Evolutionary conservation across 2,329 filamentous ascomycete species (phyloP), one percentile per base, ranked within the genome.

Genomic region (Alternaria infectoria): DNA sequence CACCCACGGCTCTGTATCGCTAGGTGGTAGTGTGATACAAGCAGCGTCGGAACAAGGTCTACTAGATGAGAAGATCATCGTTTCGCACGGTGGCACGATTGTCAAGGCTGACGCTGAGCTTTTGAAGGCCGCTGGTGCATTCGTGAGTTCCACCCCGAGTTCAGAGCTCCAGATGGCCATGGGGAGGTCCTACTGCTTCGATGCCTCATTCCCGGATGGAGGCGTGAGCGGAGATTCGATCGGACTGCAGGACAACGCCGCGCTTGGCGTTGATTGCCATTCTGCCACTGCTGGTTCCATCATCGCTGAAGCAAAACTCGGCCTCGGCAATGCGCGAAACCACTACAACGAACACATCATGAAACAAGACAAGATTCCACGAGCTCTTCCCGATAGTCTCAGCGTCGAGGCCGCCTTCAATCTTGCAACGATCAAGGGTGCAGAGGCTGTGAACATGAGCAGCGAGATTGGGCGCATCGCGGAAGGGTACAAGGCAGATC

Each of bases 231-330:
- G 57, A 49, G 76, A 68, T 15, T 66, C 66, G 3, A 55, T 62
- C 25, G 71, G 69, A 13, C 30, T 73, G 17, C 72, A 78, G 32
- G 67, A 71, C 62, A 83, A 87, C 62, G 82, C 83, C 3, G 78
- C 84, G 13, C 79, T 88, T 0, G 86, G 86, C 2, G 79, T 88
- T 11, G 86, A 88, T 67, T 87, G 85, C 1, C 85, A 87, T 70
- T 83, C 84, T 50, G 83, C 83, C 15, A 87, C 82, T 65, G 83
- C 81, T 1, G 80, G 81, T 3, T 85, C 86, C 40, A 70, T 77
- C 12, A 57, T 73, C 8, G 54, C 52, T 0, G 86, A 88, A 69
- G 84, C 86, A 2, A 80, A 86, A 4, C 68, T 88, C 10, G 88
- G 85, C 80, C 74, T 88, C 3, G 86, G 87, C 68, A 76, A 75